Conservation (phyloP, 225 moss, liverwort and hornwort genomes). For the Asterella californica region DNA sequence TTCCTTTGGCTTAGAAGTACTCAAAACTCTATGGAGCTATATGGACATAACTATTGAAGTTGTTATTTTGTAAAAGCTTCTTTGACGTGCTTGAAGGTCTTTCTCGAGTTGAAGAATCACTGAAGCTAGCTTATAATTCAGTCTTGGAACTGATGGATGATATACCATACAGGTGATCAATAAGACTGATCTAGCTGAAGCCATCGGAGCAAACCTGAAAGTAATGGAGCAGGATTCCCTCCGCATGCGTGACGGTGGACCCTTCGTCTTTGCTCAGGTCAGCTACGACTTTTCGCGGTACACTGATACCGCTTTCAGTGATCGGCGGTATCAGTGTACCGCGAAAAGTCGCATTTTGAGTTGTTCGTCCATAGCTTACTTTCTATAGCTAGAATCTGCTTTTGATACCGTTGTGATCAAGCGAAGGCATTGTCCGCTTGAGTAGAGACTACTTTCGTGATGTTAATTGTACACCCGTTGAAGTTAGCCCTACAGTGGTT, state of each 20-base stretch:
- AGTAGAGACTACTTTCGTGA: background rate
- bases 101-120: background rate
- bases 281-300: background rate
- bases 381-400: too few relatives aligned
- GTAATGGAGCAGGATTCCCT: conserved; percentile 93
- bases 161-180: conserved; percentile 70
- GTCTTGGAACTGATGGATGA: background rate
- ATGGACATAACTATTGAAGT: background rate
- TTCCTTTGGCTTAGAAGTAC: too few relatives aligned
- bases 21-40: too few relatives aligned
- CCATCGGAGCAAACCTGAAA: conserved; percentile 91
- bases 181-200: conserved; percentile 93
- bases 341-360: too few relatives aligned
- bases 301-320: too few relatives aligned
- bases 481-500: background rate
- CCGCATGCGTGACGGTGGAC: conserved; percentile 98
- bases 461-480: background rate
- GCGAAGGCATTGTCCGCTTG: too few relatives aligned
- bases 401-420: too few relatives aligned
- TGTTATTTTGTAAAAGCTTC: background rate
- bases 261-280: conserved; percentile 92
- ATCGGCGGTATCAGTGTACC: too few relatives aligned
- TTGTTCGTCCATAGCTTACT: too few relatives aligned
- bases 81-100: background rate
- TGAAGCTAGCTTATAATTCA: background rate